Evolutionary conservation across 176 grass and related monocot genomes (phyloP), one percentile per base, ranked within the genome.

Genomic region (Metroxylon sagu): DNA sequence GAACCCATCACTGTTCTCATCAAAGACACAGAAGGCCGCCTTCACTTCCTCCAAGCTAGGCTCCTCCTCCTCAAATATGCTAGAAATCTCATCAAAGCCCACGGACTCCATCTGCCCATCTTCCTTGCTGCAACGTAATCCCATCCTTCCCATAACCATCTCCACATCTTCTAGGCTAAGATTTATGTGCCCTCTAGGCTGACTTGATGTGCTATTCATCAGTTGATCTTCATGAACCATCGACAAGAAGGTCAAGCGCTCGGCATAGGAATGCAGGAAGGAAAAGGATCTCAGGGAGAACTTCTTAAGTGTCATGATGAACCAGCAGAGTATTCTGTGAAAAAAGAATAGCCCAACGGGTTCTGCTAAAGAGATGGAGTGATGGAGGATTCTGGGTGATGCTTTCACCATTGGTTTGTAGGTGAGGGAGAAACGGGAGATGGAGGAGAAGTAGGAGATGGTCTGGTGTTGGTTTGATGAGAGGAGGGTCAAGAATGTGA

Each of bases 341-440:
- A 95, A 25, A 39, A 79, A 48, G 23, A 79, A 15, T 16, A 81
- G 19, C 29, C 60, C 61, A 30, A 66, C 35, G 53, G 60, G 64
- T 19, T 72, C 78, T 61, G 57, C 27, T 7, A 80, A 67, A 55
- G 65, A 49, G 28, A 79, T 18, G 35, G 35, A 43, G 8, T 14
- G 35, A 14, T 43, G 5, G 35, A 43, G 7, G 8, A 0, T 43
- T 43, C 35, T 43, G 35, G 35, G 35, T 2, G 35, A 43, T 56
- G 63, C 61, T 18, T 74, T 86, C 60, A 76, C 80, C 90, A 89
- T 95, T 57, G 58, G 18, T 57, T 43, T 52, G 7, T 43, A 43
- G 35, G 5, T 14, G 35, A 43, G 35, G 35, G 35, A 43, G 35
- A 43, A 7, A 12, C 0, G 35, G 8, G 35, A 43, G 35, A 12